Evolutionary conservation across 2,329 filamentous ascomycete species (phyloP).

Genomic region (Arachnopeziza araneosa): DNA sequence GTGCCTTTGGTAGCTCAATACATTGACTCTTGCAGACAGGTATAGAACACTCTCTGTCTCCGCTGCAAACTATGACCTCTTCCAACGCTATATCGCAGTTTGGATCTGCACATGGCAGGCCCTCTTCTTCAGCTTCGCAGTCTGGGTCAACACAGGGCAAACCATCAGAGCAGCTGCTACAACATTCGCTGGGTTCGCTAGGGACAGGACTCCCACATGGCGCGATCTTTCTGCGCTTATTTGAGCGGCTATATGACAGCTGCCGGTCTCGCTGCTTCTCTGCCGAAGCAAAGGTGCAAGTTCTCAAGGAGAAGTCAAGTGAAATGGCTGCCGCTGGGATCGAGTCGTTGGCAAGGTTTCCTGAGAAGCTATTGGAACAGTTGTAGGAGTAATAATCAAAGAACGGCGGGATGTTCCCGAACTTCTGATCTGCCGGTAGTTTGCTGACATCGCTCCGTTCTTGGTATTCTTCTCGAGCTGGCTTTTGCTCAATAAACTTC

Average conservation of each 20-base stretch:
- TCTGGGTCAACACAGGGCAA: constrained; percentile 20
- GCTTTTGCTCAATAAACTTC: neutral
- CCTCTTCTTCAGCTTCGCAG: constrained; percentile 7
- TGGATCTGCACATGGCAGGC: constrained; percentile 9
- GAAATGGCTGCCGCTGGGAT: neutral
- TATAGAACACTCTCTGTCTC: neutral
- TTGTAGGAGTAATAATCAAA: neutral
- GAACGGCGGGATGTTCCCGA: neutral
- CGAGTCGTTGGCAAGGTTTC: neutral
- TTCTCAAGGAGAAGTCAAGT: neutral
- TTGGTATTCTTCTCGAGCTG: neutral
- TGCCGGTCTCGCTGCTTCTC: neutral
- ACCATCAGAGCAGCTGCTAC: constrained; percentile 26
- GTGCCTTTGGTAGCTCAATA: neutral
- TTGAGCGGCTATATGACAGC: neutral
- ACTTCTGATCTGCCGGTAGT: neutral
- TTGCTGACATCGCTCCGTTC: neutral
- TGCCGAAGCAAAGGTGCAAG: neutral
- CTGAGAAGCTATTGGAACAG: neutral
- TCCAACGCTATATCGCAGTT: constrained; percentile 9
- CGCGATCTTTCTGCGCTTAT: neutral
- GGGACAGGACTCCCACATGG: neutral
- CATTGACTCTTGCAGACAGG: neutral
- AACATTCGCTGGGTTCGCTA: constrained; percentile 20
- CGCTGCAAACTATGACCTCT: constrained; percentile 2